Conservation (phyloP, 306 rosid genomes). For the Boehmeria nivea region DNA sequence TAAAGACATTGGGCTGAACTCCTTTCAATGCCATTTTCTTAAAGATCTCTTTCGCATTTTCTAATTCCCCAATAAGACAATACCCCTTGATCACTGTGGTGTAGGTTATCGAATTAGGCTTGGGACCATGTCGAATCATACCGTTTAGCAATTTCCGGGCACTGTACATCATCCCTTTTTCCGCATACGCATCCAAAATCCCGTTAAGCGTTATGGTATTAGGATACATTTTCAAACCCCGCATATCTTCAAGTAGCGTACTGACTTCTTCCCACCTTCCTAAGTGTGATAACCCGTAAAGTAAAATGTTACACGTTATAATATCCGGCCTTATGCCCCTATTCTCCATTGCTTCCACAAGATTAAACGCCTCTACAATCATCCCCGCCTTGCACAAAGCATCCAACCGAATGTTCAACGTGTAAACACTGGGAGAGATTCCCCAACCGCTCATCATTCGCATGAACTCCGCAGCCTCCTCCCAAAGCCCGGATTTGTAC, state of each 20-base stretch:
- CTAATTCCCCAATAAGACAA: constrained; percentile 32
- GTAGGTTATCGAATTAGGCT: constrained; percentile 1
- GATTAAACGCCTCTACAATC: constrained; percentile 3
- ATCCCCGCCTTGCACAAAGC: constrained; percentile 31
- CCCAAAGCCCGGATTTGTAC: neutral
- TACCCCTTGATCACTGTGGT: constrained; percentile 24
- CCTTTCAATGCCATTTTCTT: constrained; percentile 23
- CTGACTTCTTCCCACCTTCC: neutral
- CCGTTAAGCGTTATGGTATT: neutral
- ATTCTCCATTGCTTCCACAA: neutral
- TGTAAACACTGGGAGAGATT: neutral
- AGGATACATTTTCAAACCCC: neutral
- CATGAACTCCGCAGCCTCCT: neutral
- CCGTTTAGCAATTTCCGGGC: constrained; percentile 1
- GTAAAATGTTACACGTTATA: constrained; percentile 25
- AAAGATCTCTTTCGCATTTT: constrained; percentile 25
- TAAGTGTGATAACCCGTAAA: neutral
- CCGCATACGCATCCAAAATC: neutral
- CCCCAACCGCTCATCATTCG: neutral
- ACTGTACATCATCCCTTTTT: neutral
- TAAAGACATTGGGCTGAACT: constrained; percentile 24
- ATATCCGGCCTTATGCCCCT: constrained; percentile 24
- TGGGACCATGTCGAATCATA: constrained; percentile 2
- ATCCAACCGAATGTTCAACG: constrained; percentile 15
- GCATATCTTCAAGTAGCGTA: neutral